These are phyloP conservation scores for Solanum tacnaense DNA, from an alignment of 257 asterid genomes.

Conservation along the genomic window DNA sequence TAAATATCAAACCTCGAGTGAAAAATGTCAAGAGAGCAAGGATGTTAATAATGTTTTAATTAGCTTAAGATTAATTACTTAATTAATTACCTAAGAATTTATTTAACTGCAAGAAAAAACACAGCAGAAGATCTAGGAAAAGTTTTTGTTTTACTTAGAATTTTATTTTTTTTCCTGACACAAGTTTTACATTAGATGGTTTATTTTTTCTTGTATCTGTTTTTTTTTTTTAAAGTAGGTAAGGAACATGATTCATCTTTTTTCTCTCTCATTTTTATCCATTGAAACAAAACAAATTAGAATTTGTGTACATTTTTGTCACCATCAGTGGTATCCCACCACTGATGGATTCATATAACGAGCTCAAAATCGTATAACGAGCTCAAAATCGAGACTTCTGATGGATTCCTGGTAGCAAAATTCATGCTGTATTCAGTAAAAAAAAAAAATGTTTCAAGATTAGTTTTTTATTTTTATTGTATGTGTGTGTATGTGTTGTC, in stretches of 20 bases:
- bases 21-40: background rate
- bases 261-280: background rate
- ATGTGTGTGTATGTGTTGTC: background rate
- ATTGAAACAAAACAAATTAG: background rate
- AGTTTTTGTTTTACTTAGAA: background rate
- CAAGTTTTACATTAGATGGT: background rate
- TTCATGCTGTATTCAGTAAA: background rate
- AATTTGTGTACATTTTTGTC: constrained; percentile 8
- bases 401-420: background rate
- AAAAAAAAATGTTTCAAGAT: background rate
- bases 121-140: background rate
- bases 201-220: background rate
- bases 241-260: background rate
- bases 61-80: background rate
- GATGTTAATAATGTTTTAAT: background rate
- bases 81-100: background rate
- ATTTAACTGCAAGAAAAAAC: background rate
- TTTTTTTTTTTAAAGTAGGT: background rate
- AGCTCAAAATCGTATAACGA: background rate
- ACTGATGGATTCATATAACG: no score
- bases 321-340: constrained; percentile 10
- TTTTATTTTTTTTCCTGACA: background rate
- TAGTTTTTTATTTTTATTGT: background rate
- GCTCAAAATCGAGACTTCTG: background rate
- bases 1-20: background rate